phyloP scores from a whole-genome alignment of 2,329 filamentous ascomycete species.

The Xylaria sp. region DNA sequence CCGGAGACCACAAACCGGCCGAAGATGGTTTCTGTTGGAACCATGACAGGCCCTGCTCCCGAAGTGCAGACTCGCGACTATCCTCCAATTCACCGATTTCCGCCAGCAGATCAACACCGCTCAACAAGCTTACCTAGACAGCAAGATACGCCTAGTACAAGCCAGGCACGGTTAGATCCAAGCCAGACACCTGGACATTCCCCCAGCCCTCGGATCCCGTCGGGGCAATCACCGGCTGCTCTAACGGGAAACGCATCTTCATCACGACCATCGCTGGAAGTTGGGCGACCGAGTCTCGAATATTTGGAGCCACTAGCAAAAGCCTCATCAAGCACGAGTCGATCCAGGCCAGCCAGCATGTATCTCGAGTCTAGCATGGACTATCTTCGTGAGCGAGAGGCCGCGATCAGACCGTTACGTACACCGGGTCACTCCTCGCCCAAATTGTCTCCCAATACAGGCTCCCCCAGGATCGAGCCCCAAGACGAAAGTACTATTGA shows the following conservation, averaged over 20 bases:
- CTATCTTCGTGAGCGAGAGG: conserved; percentile 81
- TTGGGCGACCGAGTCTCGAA: conserved; percentile 72
- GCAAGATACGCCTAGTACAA: conserved; percentile 43
- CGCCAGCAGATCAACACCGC: conserved; percentile 52
- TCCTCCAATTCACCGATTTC: conserved; percentile 55
- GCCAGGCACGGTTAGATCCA: conserved; percentile 42
- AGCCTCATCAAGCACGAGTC: conserved; percentile 62
- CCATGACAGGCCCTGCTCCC: conserved; percentile 74
- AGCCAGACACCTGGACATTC: conserved; percentile 42
- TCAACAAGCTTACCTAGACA: conserved; percentile 54
- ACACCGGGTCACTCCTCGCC: conserved; percentile 51
- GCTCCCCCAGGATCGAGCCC: conserved; percentile 56
- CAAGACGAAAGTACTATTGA: conserved; percentile 73
- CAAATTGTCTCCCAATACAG: conserved; percentile 51
- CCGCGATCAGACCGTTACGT: conserved; percentile 55
- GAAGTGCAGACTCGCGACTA: conserved; percentile 60
- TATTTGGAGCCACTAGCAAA: conserved; percentile 68
- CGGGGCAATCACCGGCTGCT: conserved; percentile 49
- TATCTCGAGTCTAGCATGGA: conserved; percentile 86
- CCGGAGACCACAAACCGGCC: conserved; percentile 49
- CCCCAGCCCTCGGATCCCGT: conserved; percentile 45
- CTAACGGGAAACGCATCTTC: conserved; percentile 58
- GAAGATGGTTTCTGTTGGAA: conserved; percentile 70
- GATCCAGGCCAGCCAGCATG: conserved; percentile 80
- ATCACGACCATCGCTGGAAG: conserved; percentile 76